Evolutionary conservation across 2,329 filamentous ascomycete genomes (phyloP).

Genomic region (Eurotiales sp.): DNA sequence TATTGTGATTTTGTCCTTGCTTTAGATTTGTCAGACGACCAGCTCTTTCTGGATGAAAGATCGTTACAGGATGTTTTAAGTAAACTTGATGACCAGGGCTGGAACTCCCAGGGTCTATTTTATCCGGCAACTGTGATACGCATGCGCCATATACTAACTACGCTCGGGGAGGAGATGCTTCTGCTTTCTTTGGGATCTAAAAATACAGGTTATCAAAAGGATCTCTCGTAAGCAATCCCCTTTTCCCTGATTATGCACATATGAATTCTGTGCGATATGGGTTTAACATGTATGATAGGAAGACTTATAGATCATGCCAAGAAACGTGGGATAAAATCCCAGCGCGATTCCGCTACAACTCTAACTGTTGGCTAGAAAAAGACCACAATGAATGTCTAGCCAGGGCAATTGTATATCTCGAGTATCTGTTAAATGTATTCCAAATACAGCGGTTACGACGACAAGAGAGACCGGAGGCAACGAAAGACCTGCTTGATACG

Average conservation of each 20-base stretch:
- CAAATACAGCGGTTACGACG: slow-evolving; percentile 23
- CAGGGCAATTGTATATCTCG: slow-evolving; percentile 19
- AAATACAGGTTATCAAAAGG: slow-evolving; percentile 6
- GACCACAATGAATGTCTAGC: slow-evolving; percentile 10
- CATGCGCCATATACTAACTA: slow-evolving; percentile 19
- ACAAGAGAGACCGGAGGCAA: slow-evolving; percentile 16
- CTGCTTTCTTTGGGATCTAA: slow-evolving; percentile 18
- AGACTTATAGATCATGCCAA: slow-evolving; percentile 18
- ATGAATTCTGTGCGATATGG: too few relatives aligned
- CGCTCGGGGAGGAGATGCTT: slow-evolving; percentile 21
- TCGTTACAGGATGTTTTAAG: slow-evolving; percentile 10
- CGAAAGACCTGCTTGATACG: slow-evolving; percentile 19
- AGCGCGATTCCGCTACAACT: slow-evolving; percentile 18
- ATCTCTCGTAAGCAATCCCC: slow-evolving; percentile 13
- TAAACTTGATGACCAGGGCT: slow-evolving; percentile 20
- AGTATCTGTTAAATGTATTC: slow-evolving; percentile 20
- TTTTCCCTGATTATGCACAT: too few relatives aligned
- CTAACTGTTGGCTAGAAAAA: slow-evolving; percentile 17
- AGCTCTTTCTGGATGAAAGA: slow-evolving; percentile 18
- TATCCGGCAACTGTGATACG: slow-evolving; percentile 21
- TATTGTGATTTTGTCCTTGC: slow-evolving; percentile 26
- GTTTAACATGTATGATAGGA: slow-evolving; percentile 3
- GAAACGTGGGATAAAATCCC: slow-evolving; percentile 19
- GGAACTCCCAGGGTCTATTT: slow-evolving; percentile 18
- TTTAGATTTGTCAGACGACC: slow-evolving; percentile 25